Base-by-base conservation (phyloP, 208 protist genomes). In the Naegleria lovaniensis region DNA sequence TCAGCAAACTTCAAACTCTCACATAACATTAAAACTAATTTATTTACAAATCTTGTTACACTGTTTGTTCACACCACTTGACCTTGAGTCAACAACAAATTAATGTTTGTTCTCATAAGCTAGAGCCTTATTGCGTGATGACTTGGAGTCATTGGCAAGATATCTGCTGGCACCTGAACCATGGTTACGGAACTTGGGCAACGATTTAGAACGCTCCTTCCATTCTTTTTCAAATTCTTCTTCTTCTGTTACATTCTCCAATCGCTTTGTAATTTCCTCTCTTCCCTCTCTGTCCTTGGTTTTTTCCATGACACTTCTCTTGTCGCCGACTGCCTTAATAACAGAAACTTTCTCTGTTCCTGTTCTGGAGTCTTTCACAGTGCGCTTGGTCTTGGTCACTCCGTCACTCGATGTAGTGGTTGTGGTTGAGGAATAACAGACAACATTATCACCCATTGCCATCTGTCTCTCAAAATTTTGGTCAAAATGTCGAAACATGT, bases 181-280 rank as follows among this genome's bases (percentile, higher is more conserved):
- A n/a, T n/a, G n/a, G n/a, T 48, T 48, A 48, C 43, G 43, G 43
- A 48, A 48, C 43, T 48, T 48, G 43, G 58, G 58, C 25, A 75
- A 75, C 2, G 13, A 75, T 75, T 75, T 29, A 16, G 19, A n/a
- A 16, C 25, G 13, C 58, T 75, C 48, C 15, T 87, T 41, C 83
- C 83, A 87, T 52, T 87, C 83, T 29, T 52, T 16, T 41, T 87
- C 83, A 87, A 87, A 87, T n/a, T 87, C 40, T 41, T 87, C 83
- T 41, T 87, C 83, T 19, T 87, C 83, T 19, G 7, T 87, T 4
- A 87, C 41, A 52, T 87, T 87, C 41, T 87, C 83, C 83, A 87
- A 87, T 29, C 40, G 51, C 40, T 87, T 87, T 55, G 38, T 87
- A 52, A 15, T 87, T 87, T 87, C 38, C 48, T 87, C 83, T 87